Conservation (phyloP, 2,329 filamentous ascomycete genomes). For the Fusarium sp. region DNA sequence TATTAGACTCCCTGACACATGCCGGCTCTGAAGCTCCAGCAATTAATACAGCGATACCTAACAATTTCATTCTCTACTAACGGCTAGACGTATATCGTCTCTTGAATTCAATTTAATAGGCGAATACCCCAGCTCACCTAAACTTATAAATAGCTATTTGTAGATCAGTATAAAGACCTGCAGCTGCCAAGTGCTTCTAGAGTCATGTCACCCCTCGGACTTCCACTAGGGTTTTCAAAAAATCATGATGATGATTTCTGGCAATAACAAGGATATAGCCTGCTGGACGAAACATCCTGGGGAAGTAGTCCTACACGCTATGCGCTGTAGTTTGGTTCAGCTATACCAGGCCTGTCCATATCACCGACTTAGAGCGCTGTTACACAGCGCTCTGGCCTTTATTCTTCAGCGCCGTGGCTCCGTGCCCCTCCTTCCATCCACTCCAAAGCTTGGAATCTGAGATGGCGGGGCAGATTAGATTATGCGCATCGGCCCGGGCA, state of each 20-base stretch:
- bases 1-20: not conserved
- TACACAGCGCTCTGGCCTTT: not conserved
- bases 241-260: not conserved
- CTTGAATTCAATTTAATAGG: not conserved
- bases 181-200: not conserved
- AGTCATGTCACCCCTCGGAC: not conserved
- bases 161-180: not conserved
- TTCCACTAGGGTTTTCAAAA: not conserved
- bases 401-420: not conserved
- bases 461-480: slow-evolving; percentile 44
- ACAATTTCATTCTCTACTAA: not conserved
- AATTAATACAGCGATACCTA: not conserved
- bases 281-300: not conserved
- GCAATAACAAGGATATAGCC: slow-evolving; percentile 1
- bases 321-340: slow-evolving; percentile 1
- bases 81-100: not conserved
- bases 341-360: slow-evolving; percentile 26
- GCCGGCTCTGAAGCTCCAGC: not conserved
- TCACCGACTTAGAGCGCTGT: slow-evolving; percentile 1
- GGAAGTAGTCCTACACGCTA: not conserved
- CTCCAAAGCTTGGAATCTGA: slow-evolving; percentile 36
- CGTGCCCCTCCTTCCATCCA: slow-evolving; percentile 31
- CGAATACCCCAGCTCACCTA: not conserved
- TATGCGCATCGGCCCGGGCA: slow-evolving; percentile 42
- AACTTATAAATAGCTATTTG: not conserved